phyloP scores from a whole-genome alignment of 805 yeast species.

The Starmerella vaccinii region DNA sequence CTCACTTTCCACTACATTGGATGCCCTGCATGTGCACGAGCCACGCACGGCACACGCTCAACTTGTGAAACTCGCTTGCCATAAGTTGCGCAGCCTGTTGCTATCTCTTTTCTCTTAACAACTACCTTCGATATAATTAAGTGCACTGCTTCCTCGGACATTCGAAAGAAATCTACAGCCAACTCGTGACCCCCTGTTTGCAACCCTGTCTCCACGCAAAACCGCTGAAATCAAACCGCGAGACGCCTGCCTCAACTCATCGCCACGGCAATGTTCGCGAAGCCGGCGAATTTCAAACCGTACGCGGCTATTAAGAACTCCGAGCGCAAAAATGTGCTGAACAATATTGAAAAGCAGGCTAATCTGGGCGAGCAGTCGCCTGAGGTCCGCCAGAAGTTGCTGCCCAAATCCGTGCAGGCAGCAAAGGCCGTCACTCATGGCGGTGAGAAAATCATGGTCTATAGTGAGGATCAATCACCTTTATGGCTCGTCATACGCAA shows the following conservation, averaged over 20 bases:
- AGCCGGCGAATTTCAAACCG: constrained; percentile 44
- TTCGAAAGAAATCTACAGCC: too few relatives aligned
- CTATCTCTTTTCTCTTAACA: too few relatives aligned
- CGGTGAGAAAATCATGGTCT: constrained; percentile 50
- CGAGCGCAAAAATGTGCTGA: constrained; percentile 52
- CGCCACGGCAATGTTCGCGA: constrained; percentile 24
- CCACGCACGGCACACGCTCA: too few relatives aligned
- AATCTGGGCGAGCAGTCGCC: constrained; percentile 14
- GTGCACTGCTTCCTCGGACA: too few relatives aligned
- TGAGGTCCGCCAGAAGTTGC: constrained; percentile 31
- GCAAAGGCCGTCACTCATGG: constrained; percentile 48
- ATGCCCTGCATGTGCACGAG: too few relatives aligned
- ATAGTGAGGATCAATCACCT: constrained; percentile 54
- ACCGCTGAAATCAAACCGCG: background rate
- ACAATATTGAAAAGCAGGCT: constrained; percentile 37
- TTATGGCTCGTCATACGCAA: constrained; percentile 50
- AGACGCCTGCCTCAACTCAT: background rate
- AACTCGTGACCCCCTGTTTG: too few relatives aligned
- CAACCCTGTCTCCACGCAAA: background rate
- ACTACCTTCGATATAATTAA: too few relatives aligned
- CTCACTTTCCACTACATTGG: too few relatives aligned
- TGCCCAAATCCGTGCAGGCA: constrained; percentile 51
- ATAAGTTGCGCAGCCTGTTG: too few relatives aligned
- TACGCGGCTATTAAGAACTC: constrained; percentile 71
- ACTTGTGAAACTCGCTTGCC: too few relatives aligned